These are phyloP conservation scores for Royoungia palumana DNA, from an alignment of 768 basidiomycete genomes.

Conservation along the genomic window DNA sequence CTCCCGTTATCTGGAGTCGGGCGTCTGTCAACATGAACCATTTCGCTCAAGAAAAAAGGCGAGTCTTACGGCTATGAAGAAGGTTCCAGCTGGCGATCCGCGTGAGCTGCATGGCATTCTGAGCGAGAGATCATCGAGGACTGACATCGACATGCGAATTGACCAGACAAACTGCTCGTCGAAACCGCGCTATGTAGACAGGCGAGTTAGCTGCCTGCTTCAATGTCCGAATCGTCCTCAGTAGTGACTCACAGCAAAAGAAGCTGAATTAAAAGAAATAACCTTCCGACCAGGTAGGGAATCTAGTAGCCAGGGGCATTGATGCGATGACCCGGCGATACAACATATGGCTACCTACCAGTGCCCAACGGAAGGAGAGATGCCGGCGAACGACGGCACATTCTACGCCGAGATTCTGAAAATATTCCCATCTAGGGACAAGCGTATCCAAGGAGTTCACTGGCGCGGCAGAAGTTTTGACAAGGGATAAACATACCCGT, in stretches of 20 bases:
- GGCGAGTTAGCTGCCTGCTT: neutral
- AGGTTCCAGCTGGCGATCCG: neutral
- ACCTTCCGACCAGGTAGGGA: conserved; percentile 11
- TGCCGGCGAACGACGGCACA: conserved; percentile 17
- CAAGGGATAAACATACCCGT: conserved; percentile 10
- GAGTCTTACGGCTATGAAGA: conserved; percentile 2
- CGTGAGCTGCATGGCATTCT: neutral
- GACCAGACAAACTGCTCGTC: neutral
- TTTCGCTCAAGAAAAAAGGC: neutral
- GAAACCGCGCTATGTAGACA: conserved; percentile 4
- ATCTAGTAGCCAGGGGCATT: conserved; percentile 2
- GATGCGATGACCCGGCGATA: neutral
- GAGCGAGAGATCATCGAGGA: neutral
- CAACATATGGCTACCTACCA: conserved; percentile 13
- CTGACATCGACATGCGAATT: conserved; percentile 9
- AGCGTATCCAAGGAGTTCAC: neutral
- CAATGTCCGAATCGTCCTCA: no score
- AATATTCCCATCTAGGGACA: conserved; percentile 26
- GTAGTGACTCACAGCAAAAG: conserved; percentile 1
- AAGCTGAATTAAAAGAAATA: conserved; percentile 2
- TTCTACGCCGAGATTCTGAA: conserved; percentile 17
- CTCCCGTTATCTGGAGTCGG: conserved; percentile 1
- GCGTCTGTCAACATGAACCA: neutral
- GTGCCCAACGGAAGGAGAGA: conserved; percentile 23
- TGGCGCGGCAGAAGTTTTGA: no score